These are phyloP conservation scores for Syncephalastrum contaminatum DNA, from an alignment of 371 early-diverging fungal genomes.

Conservation along the genomic window DNA sequence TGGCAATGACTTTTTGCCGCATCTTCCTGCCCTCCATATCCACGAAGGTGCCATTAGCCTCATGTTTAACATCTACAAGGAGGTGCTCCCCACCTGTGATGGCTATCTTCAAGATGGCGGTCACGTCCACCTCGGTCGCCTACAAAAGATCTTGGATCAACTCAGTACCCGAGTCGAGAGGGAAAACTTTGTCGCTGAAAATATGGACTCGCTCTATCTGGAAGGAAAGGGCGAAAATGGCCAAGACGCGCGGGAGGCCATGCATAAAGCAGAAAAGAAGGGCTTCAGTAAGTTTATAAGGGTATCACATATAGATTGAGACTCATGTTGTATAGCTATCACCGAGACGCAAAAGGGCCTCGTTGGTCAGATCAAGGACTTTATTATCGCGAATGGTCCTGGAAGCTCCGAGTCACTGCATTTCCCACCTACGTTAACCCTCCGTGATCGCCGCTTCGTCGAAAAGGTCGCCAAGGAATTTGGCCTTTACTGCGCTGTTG, in stretches of 20 bases:
- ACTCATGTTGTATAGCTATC: constrained; percentile 38
- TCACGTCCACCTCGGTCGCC: constrained; percentile 58
- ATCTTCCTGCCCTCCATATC: constrained; percentile 94
- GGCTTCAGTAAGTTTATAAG: constrained; percentile 10
- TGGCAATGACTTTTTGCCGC: constrained; percentile 99
- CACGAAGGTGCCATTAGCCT: constrained; percentile 89
- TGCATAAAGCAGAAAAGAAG: constrained; percentile 49
- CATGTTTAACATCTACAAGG: constrained; percentile 86
- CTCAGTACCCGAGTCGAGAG: constrained; percentile 62
- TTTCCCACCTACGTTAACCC: constrained; percentile 51
- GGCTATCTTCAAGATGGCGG: constrained; percentile 92
- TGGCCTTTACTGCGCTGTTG: constrained; percentile 50
- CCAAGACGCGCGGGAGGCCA: constrained; percentile 36
- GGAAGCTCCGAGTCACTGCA: constrained; percentile 32
- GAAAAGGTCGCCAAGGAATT: constrained; percentile 62
- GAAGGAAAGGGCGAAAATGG: constrained; percentile 55
- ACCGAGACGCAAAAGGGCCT: constrained; percentile 57
- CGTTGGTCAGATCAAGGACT: constrained; percentile 55
- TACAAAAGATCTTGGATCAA: constrained; percentile 63
- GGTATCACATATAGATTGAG: too few relatives aligned
- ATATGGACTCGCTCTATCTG: constrained; percentile 58
- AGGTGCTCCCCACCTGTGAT: constrained; percentile 62
- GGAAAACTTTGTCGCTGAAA: constrained; percentile 66
- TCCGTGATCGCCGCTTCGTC: constrained; percentile 65
- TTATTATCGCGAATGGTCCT: constrained; percentile 40